phyloP scores from a whole-genome alignment of 192 early-diverging fungal species.

The Phycomyces nitens region DNA sequence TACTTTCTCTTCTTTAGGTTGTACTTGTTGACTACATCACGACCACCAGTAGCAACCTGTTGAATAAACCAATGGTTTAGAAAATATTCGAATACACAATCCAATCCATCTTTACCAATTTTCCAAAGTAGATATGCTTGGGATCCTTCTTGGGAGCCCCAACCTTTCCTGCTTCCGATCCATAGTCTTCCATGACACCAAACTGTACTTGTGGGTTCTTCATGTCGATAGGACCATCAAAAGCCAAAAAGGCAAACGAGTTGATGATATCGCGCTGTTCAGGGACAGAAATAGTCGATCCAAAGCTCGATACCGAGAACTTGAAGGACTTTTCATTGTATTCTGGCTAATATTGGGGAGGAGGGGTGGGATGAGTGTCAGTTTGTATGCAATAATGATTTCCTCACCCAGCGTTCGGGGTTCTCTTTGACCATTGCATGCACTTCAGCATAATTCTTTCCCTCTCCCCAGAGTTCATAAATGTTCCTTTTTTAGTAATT shows the following conservation, averaged over 20 bases:
- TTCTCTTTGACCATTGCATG: slow-evolving; percentile 54
- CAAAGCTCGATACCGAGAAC: slow-evolving; percentile 75
- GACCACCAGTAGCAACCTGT: slow-evolving; percentile 67
- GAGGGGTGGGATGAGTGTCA: no score
- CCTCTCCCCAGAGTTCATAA: slow-evolving; percentile 74
- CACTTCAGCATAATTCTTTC: slow-evolving; percentile 56
- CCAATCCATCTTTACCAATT: slow-evolving; percentile 54
- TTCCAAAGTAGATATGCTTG: slow-evolving; percentile 63
- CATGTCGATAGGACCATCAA: slow-evolving; percentile 78
- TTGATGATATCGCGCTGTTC: slow-evolving; percentile 82
- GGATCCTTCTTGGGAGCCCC: background rate
- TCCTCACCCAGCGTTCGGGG: slow-evolving; percentile 56
- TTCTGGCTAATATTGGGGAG: slow-evolving; percentile 35
- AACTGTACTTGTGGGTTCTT: slow-evolving; percentile 77
- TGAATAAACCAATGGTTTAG: no score
- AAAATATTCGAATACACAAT: no score
- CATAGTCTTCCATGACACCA: slow-evolving; percentile 76
- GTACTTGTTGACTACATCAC: slow-evolving; percentile 73
- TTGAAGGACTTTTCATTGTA: slow-evolving; percentile 65
- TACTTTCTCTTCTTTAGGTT: slow-evolving; percentile 95
- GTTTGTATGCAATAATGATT: no score
- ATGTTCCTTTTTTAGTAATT: slow-evolving; percentile 34
- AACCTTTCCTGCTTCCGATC: slow-evolving; percentile 35
- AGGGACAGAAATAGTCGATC: slow-evolving; percentile 62
- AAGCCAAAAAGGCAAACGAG: slow-evolving; percentile 80